phyloP scores from a whole-genome alignment of 805 yeast species.

The Teunomyces kruisii region DNA sequence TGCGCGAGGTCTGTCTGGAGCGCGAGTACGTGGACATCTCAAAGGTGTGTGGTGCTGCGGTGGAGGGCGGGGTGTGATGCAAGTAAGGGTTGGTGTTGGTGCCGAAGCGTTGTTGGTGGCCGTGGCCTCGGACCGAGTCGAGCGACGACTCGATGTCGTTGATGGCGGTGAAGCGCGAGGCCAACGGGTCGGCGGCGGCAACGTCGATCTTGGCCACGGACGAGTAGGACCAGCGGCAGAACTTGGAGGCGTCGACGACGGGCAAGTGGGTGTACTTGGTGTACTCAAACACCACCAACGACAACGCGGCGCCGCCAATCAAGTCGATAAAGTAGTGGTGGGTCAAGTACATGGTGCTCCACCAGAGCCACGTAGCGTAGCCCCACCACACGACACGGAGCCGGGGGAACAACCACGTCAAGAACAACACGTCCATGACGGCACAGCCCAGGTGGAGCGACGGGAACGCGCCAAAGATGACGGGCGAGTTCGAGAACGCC shows the following conservation, averaged over 20 bases:
- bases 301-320: conserved; percentile 88
- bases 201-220: conserved; percentile 27
- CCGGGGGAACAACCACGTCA: conserved; percentile 79
- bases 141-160: conserved; percentile 5
- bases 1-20: conserved; percentile 8
- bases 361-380: conserved; percentile 95
- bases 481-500: conserved; percentile 81
- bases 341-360: conserved; percentile 96
- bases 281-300: conserved; percentile 66
- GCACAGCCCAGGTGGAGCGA: conserved; percentile 93
- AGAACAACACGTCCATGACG: conserved; percentile 86
- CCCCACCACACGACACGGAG: conserved; percentile 61
- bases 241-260: conserved; percentile 45
- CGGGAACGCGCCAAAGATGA: conserved; percentile 88
- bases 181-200: conserved; percentile 32
- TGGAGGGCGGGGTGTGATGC: no score
- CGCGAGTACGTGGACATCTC: conserved; percentile 4
- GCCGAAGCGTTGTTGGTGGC: no score
- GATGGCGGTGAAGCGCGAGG: not conserved
- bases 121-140: no score
- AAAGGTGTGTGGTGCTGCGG: conserved; percentile 9
- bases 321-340: conserved; percentile 95
- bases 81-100: conserved; percentile 11
- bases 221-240: conserved; percentile 71
- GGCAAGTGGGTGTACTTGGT: conserved; percentile 74